These are phyloP conservation scores for Eutrema salsugineum DNA, from an alignment of 441 rosid genomes.

Conservation along the genomic window DNA sequence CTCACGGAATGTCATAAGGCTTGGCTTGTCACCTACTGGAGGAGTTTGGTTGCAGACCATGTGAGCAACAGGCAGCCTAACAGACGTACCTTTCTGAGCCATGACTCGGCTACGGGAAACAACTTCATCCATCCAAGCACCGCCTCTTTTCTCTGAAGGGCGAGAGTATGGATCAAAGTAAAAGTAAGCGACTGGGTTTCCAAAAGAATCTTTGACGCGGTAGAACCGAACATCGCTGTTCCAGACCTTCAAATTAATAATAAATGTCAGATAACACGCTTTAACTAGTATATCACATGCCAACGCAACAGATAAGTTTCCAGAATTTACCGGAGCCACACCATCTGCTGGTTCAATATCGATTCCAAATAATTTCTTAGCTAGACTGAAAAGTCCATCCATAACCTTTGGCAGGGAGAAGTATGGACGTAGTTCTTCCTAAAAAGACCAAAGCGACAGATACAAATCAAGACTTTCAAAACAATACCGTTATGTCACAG, in stretches of 20 bases:
- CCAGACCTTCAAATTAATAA: slow-evolving; percentile 68
- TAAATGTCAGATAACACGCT: neutral
- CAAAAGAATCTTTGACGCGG: slow-evolving; percentile 71
- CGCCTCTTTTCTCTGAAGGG: slow-evolving; percentile 85
- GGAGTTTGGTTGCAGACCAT: slow-evolving; percentile 98
- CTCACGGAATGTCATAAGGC: slow-evolving; percentile 97
- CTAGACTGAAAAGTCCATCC: slow-evolving; percentile 88
- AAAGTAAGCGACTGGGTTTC: slow-evolving; percentile 76
- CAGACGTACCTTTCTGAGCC: slow-evolving; percentile 58
- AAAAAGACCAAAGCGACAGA: slow-evolving; percentile 1
- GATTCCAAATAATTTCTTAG: slow-evolving; percentile 66
- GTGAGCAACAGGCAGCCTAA: slow-evolving; percentile 90
- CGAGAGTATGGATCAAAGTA: slow-evolving; percentile 97
- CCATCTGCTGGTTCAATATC: slow-evolving; percentile 84
- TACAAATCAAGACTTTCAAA: slow-evolving; percentile 15
- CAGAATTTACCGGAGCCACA: slow-evolving; percentile 67
- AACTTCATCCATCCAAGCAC: slow-evolving; percentile 98
- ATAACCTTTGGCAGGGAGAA: slow-evolving; percentile 92
- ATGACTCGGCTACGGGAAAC: slow-evolving; percentile 71
- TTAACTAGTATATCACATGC: slow-evolving; percentile 4
- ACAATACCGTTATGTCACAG: neutral
- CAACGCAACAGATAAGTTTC: slow-evolving; percentile 12
- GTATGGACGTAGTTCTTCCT: slow-evolving; percentile 93
- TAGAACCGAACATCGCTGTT: slow-evolving; percentile 79
- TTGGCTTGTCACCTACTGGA: slow-evolving; percentile 93